A percentile compares a stretch with the other conserved stretches of the same genome.
Evolutionary conservation across 371 early-diverging fungal genomes (phyloP).

Genomic region (Smittium mucronatum): DNA sequence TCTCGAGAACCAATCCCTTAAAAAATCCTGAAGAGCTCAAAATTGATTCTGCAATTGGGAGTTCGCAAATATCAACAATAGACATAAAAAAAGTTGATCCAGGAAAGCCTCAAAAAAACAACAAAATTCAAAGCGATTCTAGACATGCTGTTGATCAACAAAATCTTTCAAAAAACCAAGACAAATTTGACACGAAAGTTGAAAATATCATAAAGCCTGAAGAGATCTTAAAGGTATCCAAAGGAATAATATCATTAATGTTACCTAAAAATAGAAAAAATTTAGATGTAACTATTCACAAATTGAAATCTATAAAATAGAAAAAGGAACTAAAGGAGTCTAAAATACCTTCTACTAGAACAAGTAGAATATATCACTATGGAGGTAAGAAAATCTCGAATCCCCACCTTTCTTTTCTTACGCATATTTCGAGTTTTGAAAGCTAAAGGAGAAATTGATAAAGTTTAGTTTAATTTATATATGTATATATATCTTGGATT

Average conservation of each 20-base stretch:
- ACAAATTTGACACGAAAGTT: not conserved
- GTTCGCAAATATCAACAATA: not conserved
- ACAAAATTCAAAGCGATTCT: not conserved
- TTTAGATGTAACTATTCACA: not conserved
- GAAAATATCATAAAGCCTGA: not conserved
- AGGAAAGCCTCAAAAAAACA: not conserved
- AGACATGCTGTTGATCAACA: not conserved
- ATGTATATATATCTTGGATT: too few relatives aligned
- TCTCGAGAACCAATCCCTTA: not conserved
- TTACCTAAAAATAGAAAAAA: not conserved
- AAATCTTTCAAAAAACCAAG: not conserved
- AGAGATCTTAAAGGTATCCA: not conserved
- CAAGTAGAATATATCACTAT: slow-evolving; percentile 33
- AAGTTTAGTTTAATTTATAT: too few relatives aligned
- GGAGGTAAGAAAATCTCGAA: slow-evolving; percentile 14
- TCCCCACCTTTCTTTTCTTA: not conserved
- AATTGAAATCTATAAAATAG: not conserved
- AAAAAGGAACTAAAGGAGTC: slow-evolving; percentile 15
- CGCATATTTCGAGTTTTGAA: not conserved
- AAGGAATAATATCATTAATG: not conserved
- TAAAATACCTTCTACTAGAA: slow-evolving; percentile 30
- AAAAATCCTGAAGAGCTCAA: not conserved
- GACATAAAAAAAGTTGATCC: not conserved
- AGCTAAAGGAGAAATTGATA: too few relatives aligned
- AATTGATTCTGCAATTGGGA: not conserved